Percentiles rank a stretch among this genome's conserved stretches.
These are phyloP conservation scores for Cytospora mali DNA, from an alignment of 2,329 filamentous ascomycete species.

Conservation along the genomic window DNA sequence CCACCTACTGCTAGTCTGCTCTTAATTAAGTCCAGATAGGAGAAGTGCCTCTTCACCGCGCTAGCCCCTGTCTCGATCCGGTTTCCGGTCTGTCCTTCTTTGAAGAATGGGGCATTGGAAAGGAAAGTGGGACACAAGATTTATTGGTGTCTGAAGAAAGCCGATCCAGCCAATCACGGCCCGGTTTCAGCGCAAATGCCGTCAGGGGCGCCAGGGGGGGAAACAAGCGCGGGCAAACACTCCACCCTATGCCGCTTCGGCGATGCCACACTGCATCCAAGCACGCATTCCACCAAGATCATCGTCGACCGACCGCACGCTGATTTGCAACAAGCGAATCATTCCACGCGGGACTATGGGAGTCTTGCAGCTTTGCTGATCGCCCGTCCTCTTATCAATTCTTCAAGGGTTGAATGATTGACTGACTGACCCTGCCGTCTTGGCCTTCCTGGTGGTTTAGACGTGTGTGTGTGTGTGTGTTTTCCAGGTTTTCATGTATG, in stretches of 20 bases:
- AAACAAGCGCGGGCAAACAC: not conserved
- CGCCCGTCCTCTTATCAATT: not conserved
- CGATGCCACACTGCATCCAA: slow-evolving; percentile 21
- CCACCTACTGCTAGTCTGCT: no score
- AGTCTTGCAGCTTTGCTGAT: not conserved
- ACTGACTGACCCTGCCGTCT: not conserved
- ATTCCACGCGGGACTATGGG: not conserved
- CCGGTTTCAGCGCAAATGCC: slow-evolving; percentile 19
- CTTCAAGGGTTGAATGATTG: no score
- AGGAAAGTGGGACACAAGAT: slow-evolving; percentile 17
- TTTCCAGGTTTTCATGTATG: not conserved
- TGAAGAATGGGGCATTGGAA: slow-evolving; percentile 19
- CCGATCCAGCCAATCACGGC: slow-evolving; percentile 4
- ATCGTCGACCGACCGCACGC: not conserved
- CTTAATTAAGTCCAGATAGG: no score
- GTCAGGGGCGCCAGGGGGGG: slow-evolving; percentile 21
- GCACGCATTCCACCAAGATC: slow-evolving; percentile 1
- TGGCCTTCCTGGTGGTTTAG: not conserved
- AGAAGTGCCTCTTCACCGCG: not conserved
- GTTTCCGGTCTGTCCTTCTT: slow-evolving; percentile 13
- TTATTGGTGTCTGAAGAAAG: slow-evolving; percentile 16
- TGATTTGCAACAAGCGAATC: slow-evolving; percentile 1
- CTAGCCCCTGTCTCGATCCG: slow-evolving; percentile 24
- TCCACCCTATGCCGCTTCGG: slow-evolving; percentile 19
- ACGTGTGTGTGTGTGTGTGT: not conserved